phyloP scores from a whole-genome alignment of 2,329 filamentous ascomycete genomes.

The Monosporascus sp. region DNA sequence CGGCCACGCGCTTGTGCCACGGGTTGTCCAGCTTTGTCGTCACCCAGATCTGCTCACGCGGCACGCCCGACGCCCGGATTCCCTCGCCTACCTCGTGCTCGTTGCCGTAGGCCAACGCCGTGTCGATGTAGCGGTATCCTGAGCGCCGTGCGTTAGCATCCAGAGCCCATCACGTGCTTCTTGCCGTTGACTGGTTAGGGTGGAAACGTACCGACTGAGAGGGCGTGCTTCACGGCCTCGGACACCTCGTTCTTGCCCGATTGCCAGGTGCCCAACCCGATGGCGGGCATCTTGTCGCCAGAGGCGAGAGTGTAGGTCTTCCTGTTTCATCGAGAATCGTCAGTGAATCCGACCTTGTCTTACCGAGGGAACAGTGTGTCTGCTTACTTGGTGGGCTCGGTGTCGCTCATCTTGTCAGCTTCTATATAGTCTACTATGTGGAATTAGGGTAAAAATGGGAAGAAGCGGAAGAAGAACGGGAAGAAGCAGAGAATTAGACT shows the following conservation, averaged over 20 bases:
- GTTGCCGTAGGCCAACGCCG: conserved; percentile 73
- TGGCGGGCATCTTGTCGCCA: conserved; percentile 70
- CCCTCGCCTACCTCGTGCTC: conserved; percentile 63
- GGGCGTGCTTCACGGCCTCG: conserved; percentile 64
- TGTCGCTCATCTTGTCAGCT: no score
- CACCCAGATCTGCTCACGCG: conserved; percentile 62
- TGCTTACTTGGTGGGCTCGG: background rate
- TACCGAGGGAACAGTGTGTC: no score
- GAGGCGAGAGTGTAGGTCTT: conserved; percentile 66
- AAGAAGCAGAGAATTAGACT: no score
- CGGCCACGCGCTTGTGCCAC: conserved; percentile 64
- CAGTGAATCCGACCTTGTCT: background rate
- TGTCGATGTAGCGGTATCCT: conserved; percentile 74
- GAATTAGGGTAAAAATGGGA: no score
- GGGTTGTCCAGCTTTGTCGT: conserved; percentile 82
- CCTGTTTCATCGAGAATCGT: conserved; percentile 16
- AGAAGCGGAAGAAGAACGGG: no score
- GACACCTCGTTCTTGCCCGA: conserved; percentile 64
- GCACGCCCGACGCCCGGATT: conserved; percentile 57
- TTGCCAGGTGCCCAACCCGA: conserved; percentile 78
- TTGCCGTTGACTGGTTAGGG: no score
- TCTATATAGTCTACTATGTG: no score
- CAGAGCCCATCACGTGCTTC: no score
- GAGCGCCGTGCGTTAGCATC: background rate
- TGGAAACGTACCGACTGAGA: conserved; percentile 32